phyloP scores from a whole-genome alignment of 306 rosid species.

The Vicia faba region DNA sequence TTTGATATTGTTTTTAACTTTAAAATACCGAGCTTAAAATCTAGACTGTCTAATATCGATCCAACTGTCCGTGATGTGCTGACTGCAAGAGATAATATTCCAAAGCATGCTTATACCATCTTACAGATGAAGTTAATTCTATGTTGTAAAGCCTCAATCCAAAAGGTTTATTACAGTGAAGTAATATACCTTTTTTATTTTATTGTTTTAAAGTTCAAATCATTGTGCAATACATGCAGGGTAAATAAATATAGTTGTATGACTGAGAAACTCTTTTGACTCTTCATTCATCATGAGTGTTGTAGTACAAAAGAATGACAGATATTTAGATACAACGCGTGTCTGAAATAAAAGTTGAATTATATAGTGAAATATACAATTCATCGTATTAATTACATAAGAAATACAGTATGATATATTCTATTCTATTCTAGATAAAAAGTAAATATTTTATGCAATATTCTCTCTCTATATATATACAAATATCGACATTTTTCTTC shows the following conservation, averaged over 20 bases:
- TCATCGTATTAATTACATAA: too few relatives aligned
- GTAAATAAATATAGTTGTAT: not conserved
- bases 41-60: not conserved
- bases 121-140: not conserved
- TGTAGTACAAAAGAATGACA: too few relatives aligned
- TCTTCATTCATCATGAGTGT: not conserved
- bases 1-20: too few relatives aligned
- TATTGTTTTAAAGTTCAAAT: not conserved
- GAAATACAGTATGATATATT: too few relatives aligned
- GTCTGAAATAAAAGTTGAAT: too few relatives aligned
- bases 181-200: not conserved
- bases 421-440: too few relatives aligned
- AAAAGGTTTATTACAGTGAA: not conserved
- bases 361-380: too few relatives aligned
- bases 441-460: too few relatives aligned
- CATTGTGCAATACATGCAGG: not conserved
- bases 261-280: not conserved
- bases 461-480: too few relatives aligned
- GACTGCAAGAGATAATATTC: not conserved
- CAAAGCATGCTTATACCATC: not conserved
- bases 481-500: too few relatives aligned
- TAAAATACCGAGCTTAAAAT: too few relatives aligned
- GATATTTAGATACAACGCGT: too few relatives aligned
- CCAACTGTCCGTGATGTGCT: not conserved
- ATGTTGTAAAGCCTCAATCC: conserved; percentile 7